A percentile compares a stretch with the other conserved stretches of the same genome.
Evolutionary conservation across 108 stramenopile species (phyloP).

Genomic region (Thalassiosira profunda): DNA sequence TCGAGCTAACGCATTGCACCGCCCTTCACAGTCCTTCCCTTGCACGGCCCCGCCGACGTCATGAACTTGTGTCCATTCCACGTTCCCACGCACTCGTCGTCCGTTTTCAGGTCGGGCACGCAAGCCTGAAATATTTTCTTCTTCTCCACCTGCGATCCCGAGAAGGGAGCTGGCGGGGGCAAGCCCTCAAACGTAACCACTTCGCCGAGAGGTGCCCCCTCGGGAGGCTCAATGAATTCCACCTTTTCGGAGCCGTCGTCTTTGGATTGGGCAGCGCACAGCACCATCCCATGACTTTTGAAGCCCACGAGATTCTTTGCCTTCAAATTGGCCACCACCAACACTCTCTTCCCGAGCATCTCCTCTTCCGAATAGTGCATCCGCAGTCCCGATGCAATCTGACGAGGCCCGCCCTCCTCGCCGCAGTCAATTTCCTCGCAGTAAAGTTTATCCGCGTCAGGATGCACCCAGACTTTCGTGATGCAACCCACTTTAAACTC

Average conservation of each 20-base stretch:
- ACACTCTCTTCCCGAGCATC: constrained; percentile 91
- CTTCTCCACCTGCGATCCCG: constrained; percentile 94
- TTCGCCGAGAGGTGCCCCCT: constrained; percentile 90
- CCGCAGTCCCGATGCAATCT: constrained; percentile 92
- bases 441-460: constrained; percentile 96
- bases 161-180: constrained; percentile 71
- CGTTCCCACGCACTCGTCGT: constrained; percentile 71
- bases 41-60: constrained; percentile 84
- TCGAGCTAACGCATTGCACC: constrained; percentile 78
- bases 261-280: constrained; percentile 85
- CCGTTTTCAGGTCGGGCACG: constrained; percentile 89
- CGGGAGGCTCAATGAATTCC: constrained; percentile 96
- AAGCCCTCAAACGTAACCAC: constrained; percentile 93
- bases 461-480: constrained; percentile 96
- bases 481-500: constrained; percentile 93
- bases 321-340: constrained; percentile 98
- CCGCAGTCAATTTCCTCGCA: constrained; percentile 99
- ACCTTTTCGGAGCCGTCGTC: constrained; percentile 82
- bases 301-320: constrained; percentile 97
- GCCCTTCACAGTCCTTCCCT: constrained; percentile 64
- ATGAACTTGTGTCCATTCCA: constrained; percentile 91
- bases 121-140: constrained; percentile 96
- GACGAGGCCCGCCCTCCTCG: constrained; percentile 81
- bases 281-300: constrained; percentile 97
- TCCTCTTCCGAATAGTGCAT: constrained; percentile 89